Conservation (phyloP, 805 yeast genomes). For the Candida ovalis region DNA sequence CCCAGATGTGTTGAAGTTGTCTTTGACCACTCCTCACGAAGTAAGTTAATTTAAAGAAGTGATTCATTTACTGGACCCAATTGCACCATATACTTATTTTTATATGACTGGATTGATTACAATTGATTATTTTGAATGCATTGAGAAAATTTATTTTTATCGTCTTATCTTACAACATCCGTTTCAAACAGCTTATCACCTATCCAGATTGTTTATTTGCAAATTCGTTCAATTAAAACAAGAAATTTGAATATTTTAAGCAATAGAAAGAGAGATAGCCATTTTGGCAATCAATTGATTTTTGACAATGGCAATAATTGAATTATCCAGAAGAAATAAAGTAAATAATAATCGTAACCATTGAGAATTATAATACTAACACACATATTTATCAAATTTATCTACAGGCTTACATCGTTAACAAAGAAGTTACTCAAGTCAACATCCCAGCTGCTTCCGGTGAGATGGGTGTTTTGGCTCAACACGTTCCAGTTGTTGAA, state of each 20-base stretch:
- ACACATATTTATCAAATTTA: background rate
- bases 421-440: slow-evolving; percentile 58
- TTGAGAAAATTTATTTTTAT: background rate
- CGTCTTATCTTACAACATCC: background rate
- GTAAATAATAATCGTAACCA: background rate
- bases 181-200: background rate
- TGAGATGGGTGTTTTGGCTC: slow-evolving; percentile 93
- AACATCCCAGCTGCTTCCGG: slow-evolving; percentile 95
- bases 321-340: background rate
- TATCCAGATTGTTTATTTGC: background rate
- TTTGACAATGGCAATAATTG: too few species aligned
- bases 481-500: slow-evolving; percentile 96
- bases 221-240: too few species aligned
- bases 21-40: slow-evolving; percentile 89
- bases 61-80: too few species aligned
- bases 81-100: background rate
- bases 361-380: background rate
- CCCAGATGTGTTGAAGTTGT: slow-evolving; percentile 75
- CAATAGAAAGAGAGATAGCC: too few species aligned
- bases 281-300: too few species aligned
- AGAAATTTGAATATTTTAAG: too few species aligned
- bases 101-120: too few species aligned
- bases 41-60: slow-evolving; percentile 15
- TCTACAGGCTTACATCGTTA: slow-evolving; percentile 26
- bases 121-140: background rate